Evolutionary conservation across 257 asterid species (phyloP).

Genomic region (Craterostigma plantagineum): DNA sequence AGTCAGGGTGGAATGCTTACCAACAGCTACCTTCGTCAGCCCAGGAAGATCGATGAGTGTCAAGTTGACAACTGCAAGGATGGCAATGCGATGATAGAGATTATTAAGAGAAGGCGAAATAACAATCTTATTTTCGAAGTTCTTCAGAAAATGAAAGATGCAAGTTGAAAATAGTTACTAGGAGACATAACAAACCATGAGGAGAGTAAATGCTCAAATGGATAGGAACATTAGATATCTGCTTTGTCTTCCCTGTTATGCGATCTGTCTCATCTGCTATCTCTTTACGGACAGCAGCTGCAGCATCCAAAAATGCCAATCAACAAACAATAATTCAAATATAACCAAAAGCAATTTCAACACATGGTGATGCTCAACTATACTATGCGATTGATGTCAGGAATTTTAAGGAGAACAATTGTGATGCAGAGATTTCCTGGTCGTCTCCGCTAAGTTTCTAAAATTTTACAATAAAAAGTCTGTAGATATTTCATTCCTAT

Average conservation of each 20-base stretch:
- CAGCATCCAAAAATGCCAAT: slow-evolving; percentile 21
- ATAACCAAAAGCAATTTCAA: too few species aligned
- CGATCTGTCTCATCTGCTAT: slow-evolving; percentile 95
- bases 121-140: slow-evolving; percentile 3
- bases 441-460: too few species aligned
- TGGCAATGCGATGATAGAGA: slow-evolving; percentile 4
- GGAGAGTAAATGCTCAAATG: slow-evolving; percentile 31
- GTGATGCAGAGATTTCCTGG: too few species aligned
- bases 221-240: slow-evolving; percentile 84
- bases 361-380: too few species aligned
- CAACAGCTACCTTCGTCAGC: slow-evolving; percentile 92
- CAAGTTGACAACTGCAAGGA: slow-evolving; percentile 68
- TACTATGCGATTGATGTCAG: too few species aligned
- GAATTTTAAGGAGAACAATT: too few species aligned
- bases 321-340: slow-evolving; percentile 6
- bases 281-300: slow-evolving; percentile 89
- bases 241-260: slow-evolving; percentile 73
- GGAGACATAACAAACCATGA: slow-evolving; percentile 39
- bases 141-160: slow-evolving; percentile 7
- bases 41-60: slow-evolving; percentile 98
- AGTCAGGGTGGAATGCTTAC: slow-evolving; percentile 31
- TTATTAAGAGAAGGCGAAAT: not conserved
- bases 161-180: slow-evolving; percentile 8
- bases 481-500: too few species aligned
- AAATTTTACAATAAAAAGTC: too few species aligned